These are phyloP conservation scores for Mucor velutinosus DNA, from an alignment of 371 early-diverging fungal genomes.

Conservation along the genomic window DNA sequence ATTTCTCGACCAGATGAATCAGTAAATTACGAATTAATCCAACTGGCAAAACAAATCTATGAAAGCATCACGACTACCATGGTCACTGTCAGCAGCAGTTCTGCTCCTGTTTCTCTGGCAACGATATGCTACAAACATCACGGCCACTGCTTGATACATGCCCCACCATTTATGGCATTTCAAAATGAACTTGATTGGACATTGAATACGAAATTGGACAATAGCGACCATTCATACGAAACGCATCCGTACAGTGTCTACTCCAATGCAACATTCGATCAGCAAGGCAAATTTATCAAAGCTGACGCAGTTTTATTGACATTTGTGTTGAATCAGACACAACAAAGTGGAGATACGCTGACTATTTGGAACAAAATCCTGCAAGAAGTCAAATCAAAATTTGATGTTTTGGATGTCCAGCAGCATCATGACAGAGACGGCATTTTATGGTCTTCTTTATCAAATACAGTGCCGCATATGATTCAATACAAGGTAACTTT, in stretches of 20 bases:
- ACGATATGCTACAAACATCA: constrained; percentile 30
- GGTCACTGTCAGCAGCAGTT: constrained; percentile 16
- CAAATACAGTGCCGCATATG: constrained; percentile 22
- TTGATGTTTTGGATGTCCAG: constrained; percentile 12
- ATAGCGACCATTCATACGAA: constrained; percentile 3
- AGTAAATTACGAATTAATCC: constrained; percentile 27
- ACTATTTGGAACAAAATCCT: constrained; percentile 24
- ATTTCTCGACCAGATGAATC: constrained; percentile 25
- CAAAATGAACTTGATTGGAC: constrained; percentile 33
- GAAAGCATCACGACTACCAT: constrained; percentile 21
- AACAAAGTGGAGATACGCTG: constrained; percentile 4
- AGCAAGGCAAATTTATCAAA: constrained; percentile 27
- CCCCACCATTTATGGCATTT: constrained; percentile 39
- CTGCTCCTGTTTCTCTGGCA: constrained; percentile 19
- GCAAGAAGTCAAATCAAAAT: constrained; percentile 15
- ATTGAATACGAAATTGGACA: constrained; percentile 23
- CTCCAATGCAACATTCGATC: constrained; percentile 41
- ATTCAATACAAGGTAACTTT: constrained; percentile 33
- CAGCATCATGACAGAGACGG: not conserved
- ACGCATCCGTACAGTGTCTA: constrained; percentile 51
- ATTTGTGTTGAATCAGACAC: constrained; percentile 22
- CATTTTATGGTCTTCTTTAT: constrained; percentile 14
- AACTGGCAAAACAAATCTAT: constrained; percentile 26
- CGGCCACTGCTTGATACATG: constrained; percentile 55
- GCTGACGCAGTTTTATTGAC: constrained; percentile 53